Base-by-base conservation (phyloP, 106 monocot genomes). In the Triglochin maritima region DNA sequence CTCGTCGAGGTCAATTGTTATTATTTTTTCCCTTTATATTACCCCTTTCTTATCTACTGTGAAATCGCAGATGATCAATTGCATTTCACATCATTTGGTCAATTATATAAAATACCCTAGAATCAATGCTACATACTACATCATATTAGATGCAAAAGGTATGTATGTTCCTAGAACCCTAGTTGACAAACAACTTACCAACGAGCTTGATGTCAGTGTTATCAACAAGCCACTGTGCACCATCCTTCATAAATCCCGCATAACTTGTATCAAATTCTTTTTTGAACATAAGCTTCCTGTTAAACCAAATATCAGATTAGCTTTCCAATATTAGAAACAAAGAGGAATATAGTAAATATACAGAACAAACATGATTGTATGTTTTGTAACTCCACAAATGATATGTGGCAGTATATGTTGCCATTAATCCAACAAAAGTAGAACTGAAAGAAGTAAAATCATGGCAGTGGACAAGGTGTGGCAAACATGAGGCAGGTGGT, bases 151-250 rank as follows among this genome's bases (percentile, higher is more conserved):
- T 29, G 29, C 29, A 29, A 29, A 29, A 29, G 29, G 29, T 29
- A 29, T 29, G 29, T 29, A 29, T 29, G 29, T 29, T 29, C 29
- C 29, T 29, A 29, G 29, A 29, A 29, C 29, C 29, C 29, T 29
- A 29, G 29, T 29, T 29, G 29, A 29, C 29, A 29, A 46, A 47
- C 2, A 71, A 77, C 88, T 68, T 68, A 88, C 93, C 88, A 50
- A 88, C 79, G 72, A 93, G 82, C 76, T 93, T 89, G 44, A 93
- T 89, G 73, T 89, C 81, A 56, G 93, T 93, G 78, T 93, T 93
- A n/a, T 93, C 81, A 1, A 89, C 86, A 60, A 93, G 72, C 93
- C 89, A 93, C 42, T 84, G 81, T 60, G 93, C 83, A 69, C 93
- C 93, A 82, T 93, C 93, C 68, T 74, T 84, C 75, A 69, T 86